Evolutionary conservation across 345 rosid genomes (phyloP).

Genomic region (Eutrema yunnanense): DNA sequence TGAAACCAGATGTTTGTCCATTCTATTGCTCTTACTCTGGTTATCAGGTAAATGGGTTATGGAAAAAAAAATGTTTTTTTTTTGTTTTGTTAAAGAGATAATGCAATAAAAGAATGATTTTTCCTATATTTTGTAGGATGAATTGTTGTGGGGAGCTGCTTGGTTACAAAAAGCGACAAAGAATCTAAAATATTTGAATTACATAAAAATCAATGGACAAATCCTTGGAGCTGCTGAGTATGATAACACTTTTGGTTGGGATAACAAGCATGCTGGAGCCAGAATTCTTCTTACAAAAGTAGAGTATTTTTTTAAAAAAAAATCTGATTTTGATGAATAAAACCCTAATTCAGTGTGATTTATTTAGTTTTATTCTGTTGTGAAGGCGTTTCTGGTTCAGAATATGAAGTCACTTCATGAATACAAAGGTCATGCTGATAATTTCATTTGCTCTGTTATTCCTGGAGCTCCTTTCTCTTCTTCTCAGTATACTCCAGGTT

Average conservation of each 20-base stretch:
- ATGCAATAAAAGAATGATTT: not conserved
- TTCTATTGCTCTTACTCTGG: constrained; percentile 55
- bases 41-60: constrained; percentile 36
- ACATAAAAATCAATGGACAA: constrained; percentile 78
- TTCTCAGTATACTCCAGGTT: constrained; percentile 83
- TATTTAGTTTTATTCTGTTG: not conserved
- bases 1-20: constrained; percentile 45
- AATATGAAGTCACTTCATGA: constrained; percentile 68
- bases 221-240: constrained; percentile 74
- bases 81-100: not conserved
- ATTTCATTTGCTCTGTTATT: constrained; percentile 83
- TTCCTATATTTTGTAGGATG: constrained; percentile 44
- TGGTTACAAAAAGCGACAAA: constrained; percentile 90
- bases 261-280: constrained; percentile 89
- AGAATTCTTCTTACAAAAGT: constrained; percentile 94
- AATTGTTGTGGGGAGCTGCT: constrained; percentile 95
- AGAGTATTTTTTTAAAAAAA: not conserved
- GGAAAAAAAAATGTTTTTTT: no score
- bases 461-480: constrained; percentile 87
- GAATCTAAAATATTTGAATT: constrained; percentile 53
- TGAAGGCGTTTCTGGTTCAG: constrained; percentile 73
- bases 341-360: not conserved
- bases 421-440: constrained; percentile 95
- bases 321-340: not conserved
- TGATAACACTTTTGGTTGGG: constrained; percentile 96